Base-by-base conservation (phyloP, 106 monocot species). In the Apostasia ramifera region DNA sequence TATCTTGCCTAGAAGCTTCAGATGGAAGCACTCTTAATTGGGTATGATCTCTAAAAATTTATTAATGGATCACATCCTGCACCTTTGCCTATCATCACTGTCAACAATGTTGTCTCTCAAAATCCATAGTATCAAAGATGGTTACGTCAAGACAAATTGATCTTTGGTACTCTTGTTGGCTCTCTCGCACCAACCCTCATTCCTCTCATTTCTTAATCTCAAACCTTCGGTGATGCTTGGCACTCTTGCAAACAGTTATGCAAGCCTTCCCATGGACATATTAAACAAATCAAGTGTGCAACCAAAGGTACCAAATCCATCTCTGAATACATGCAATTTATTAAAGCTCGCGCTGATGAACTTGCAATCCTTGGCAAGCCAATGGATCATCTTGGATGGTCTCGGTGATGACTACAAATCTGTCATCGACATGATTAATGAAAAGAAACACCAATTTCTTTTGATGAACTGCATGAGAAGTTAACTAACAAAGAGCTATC, bases 1-100 rank as follows among this genome's bases (percentile, higher is more conserved):
- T 58, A 6, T 37, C 57, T 58, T 11, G 5, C 1, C 13, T 58
- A 11, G 57, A 58, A 37, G 26, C 57, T 58, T 58, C 13, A 14
- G 26, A 58, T 58, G 12, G 57, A 58, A 58, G 57, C 10, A n/a
- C 11, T 58, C 0, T 37, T 58, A 37, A 58, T 58, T 37, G 57
- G 57, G 14, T 58, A 37, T 37, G 57, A 58, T 58, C 53, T 58
- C 57, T 37, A 58, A 3, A 58, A 58, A n/a, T n/a, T 58, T 58
- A 58, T 58, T 58, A 0, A 58, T 58, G 57, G 57, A 6, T n/a
- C 57, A 14, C 57, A 58, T 37, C 57, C 57, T 37, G 13, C 57
- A 7, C 57, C 57, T 58, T n/a, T 11, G 4, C 4, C 57, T 11
- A 58, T 6, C 4, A n/a, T 58, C 57, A 58, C 57, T n/a, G 13